Base-by-base conservation (phyloP, 495 filamentous ascomycete genomes). In the Rhypophila decipiens region DNA sequence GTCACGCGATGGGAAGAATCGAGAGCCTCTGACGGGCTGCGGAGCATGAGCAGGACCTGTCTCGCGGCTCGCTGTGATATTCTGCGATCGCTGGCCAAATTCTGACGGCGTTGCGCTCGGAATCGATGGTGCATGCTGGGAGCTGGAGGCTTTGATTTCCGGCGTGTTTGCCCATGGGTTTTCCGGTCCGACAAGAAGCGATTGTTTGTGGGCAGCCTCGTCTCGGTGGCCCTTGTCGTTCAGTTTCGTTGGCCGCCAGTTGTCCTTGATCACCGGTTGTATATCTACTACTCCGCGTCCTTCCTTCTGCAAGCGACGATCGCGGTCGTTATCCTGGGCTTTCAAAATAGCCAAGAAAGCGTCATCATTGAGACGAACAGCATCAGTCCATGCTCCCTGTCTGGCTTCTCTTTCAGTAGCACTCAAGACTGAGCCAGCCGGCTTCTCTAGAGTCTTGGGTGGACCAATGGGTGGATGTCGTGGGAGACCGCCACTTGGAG, bases 1-100 rank as follows among this genome's bases (percentile, higher is more conserved):
- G 68, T 71, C 73, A 59, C 45, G 64, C 1, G 73, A 60, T 12
- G 86, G 86, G 69, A 90, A 90, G 63, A 88, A 90, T 22, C 86
- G 49, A 12, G 66, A 69, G 21, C 53, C 52, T 17, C 55, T 39
- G 19, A 23, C 37, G 24, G 46, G 47, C 12, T 55, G 48, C 4
- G 52, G 39, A 0, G 51, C 42, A 1, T 49, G 35, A 15, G 59
- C 41, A 12, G 53, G 44, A n/a, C 56, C 15, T 3, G 46, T 24
- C 11, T 58, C 54, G 15, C 42, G 47, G n/a, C 29, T 29, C 2
- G 53, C 37, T 1, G 24, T 39, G 9, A 24, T 24, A 35, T 36
- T 38, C 24, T 54, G 58, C 7, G 50, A 20, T 11, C 50, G 50
- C 27, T 56, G 55, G 24, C 45, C 34, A 33, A 51, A 49, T 15